These are phyloP conservation scores for Barbarea vulgaris DNA, from an alignment of 345 rosid species.

Conservation along the genomic window DNA sequence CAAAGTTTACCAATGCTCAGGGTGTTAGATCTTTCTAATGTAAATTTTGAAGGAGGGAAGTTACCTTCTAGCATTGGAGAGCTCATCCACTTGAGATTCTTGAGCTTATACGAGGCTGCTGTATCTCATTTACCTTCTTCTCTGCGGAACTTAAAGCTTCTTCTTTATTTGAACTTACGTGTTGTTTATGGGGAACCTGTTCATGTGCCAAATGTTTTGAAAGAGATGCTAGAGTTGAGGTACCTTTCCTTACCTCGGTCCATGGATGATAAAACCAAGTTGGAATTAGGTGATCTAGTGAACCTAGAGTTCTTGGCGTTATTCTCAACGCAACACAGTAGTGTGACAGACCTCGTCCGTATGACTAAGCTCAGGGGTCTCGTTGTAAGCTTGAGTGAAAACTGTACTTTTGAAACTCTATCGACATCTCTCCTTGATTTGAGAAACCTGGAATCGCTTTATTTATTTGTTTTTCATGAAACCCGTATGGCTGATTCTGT, in stretches of 20 bases:
- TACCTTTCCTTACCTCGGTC: background rate
- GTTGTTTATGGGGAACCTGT: background rate
- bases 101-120: background rate
- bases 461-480: rapidly evolving
- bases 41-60: background rate
- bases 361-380: background rate
- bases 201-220: conserved; percentile 17
- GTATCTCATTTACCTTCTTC: conserved; percentile 18
- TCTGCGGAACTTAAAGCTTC: background rate
- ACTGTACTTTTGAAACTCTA: background rate
- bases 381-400: background rate
- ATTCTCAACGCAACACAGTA: background rate
- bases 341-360: background rate
- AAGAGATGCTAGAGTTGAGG: conserved; percentile 19
- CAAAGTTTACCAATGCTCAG: too few species aligned
- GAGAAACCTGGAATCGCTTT: background rate
- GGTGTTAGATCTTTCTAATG: too few species aligned
- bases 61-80: too few species aligned
- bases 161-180: background rate
- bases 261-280: background rate
- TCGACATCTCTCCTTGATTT: background rate
- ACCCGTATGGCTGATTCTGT: too few species aligned
- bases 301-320: rapidly evolving
- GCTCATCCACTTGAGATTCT: too few species aligned
- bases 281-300: background rate